Base-by-base conservation (phyloP, 148 eudicot species). In the Nepenthes gracilis region DNA sequence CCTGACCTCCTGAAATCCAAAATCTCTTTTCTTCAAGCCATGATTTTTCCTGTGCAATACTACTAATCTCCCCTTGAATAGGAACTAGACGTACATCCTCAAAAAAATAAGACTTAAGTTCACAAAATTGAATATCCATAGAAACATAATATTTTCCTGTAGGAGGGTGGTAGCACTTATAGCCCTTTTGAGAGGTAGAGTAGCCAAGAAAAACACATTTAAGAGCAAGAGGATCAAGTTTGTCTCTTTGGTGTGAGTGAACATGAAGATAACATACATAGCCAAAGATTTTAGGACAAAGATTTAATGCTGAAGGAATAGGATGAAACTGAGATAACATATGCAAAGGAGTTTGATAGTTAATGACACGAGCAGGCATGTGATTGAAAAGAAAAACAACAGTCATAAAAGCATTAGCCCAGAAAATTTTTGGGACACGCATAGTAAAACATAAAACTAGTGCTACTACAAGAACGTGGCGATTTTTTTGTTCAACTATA, bases 101-200 rank as follows among this genome's bases (percentile, higher is more conserved):
- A 40, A 48, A 2, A 40, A 36, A 38, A 15, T 36, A 58, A 15
- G 23, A 9, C 43, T 5, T 14, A 4, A 36, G 6, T 12, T 58
- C 61, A 38, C 5, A 9, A 58, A 40, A 58, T 9, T 23, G n/a
- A 6, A 58, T 33, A 58, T 40, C 61, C 12, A 58, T n/a, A 43
- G 48, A 36, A 14, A 40, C 43, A 35, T 36, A 58, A 2, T 36
- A 58, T 38, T 58, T 13, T 58, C 38, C n/a, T 8, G 33, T 12
- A 23, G 33, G 40, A 58, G 10, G 61, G 5, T 58, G 40, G 8
- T 38, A 58, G 8, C 12, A 40, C 33, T 38, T 36, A 43, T 38
- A 58, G 6, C 61, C 61, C 38, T 38, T 58, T 40, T 58, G 12
- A 13, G 61, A 36, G n/a, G 47, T 12, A 40, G 48, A 58, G 38